Evolutionary conservation across 2,329 filamentous ascomycete species (phyloP).

Genomic region (Calonectria leucothoes): DNA sequence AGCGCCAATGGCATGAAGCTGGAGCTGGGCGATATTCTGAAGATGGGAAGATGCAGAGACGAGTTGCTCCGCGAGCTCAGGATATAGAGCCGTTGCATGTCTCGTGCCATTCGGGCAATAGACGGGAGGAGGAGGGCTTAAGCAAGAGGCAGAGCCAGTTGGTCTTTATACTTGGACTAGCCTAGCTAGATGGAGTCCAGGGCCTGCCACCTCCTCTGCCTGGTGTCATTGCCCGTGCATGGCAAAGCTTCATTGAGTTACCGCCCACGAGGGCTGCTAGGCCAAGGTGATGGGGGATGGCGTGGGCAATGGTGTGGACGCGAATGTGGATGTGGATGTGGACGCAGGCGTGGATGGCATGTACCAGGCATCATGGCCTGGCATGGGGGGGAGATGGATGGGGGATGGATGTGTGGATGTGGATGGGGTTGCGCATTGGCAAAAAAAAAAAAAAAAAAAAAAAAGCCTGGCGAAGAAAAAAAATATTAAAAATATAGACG

Average conservation of each 20-base stretch:
- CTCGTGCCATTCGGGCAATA: conserved; percentile 55
- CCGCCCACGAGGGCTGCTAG: conserved; percentile 28
- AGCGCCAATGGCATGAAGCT: conserved; percentile 21
- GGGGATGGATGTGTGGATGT: conserved; percentile 10
- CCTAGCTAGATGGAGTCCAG: conserved; percentile 33
- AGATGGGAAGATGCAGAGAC: conserved; percentile 27
- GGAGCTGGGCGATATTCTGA: neutral
- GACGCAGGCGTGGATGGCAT: conserved; percentile 7
- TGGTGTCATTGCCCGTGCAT: conserved; percentile 15
- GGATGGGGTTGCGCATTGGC: conserved; percentile 18
- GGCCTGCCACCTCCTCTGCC: conserved; percentile 13
- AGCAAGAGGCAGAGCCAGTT: conserved; percentile 52
- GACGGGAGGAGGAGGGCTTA: conserved; percentile 43
- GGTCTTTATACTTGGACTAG: conserved; percentile 51
- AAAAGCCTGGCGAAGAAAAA: neutral
- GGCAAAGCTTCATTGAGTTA: conserved; percentile 29
- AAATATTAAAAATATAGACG: neutral
- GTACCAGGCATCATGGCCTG: conserved; percentile 22
- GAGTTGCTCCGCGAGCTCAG: conserved; percentile 50
- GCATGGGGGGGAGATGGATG: conserved; percentile 16
- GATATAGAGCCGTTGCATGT: conserved; percentile 52
- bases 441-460: neutral
- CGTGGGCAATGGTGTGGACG: conserved; percentile 16
- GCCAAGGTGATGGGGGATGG: conserved; percentile 24
- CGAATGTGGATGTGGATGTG: conserved; percentile 15